A percentile compares a stretch with the other conserved stretches of the same genome.
phyloP scores from a whole-genome alignment of 2,329 filamentous ascomycete genomes.

The Hymenoscyphus albidus region DNA sequence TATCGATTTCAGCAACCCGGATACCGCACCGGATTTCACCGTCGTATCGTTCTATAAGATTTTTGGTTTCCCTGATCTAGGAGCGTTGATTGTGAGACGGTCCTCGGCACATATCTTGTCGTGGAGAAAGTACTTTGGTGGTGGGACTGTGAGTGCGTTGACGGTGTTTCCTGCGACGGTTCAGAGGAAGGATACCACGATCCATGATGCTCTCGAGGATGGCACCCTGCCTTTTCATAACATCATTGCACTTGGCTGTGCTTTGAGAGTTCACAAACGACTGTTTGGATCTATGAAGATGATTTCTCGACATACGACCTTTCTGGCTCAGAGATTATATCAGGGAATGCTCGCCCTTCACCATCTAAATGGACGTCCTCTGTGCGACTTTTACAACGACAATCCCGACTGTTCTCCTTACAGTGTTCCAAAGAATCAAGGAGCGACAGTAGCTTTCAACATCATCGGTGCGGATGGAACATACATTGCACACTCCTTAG shows the following conservation, averaged over 20 bases:
- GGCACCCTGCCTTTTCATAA: constrained; percentile 87
- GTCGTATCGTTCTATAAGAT: constrained; percentile 92
- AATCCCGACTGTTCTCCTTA: constrained; percentile 32
- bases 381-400: constrained; percentile 33
- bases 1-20: constrained; percentile 62
- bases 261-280: constrained; percentile 62
- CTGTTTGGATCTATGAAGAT: constrained; percentile 68
- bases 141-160: constrained; percentile 88
- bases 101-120: constrained; percentile 60
- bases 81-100: constrained; percentile 76
- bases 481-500: constrained; percentile 74
- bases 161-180: constrained; percentile 71
- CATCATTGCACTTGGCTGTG: constrained; percentile 75
- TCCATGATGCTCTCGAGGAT: constrained; percentile 84
- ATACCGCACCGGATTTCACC: constrained; percentile 72
- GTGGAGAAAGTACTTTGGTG: constrained; percentile 78
- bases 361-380: constrained; percentile 57
- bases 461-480: constrained; percentile 62
- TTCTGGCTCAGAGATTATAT: constrained; percentile 57
- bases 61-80: constrained; percentile 89
- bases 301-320: constrained; percentile 67
- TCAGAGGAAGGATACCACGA: constrained; percentile 68
- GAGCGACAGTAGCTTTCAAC: constrained; percentile 82
- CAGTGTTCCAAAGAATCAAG: constrained; percentile 40
- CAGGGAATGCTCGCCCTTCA: constrained; percentile 53